These are phyloP conservation scores for Cercospora citrullina DNA, from an alignment of 2,329 filamentous ascomycete genomes.

Conservation along the genomic window DNA sequence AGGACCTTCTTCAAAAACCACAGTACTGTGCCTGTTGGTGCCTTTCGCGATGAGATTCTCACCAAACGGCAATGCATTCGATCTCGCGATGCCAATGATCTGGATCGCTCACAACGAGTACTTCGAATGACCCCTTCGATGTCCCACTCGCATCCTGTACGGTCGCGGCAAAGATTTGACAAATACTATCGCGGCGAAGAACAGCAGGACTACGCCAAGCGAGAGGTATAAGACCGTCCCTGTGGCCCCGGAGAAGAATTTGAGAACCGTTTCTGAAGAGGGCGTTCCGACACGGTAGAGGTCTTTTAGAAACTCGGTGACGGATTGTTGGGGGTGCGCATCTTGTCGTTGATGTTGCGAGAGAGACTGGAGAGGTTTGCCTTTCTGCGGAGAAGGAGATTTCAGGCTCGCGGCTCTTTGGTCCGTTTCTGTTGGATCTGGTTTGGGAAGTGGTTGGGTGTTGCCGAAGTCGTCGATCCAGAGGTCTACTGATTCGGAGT, in stretches of 20 bases:
- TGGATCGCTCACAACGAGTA: background rate
- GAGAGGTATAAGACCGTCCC: background rate
- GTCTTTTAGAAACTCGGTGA: background rate
- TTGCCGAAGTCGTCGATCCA: slow-evolving; percentile 21
- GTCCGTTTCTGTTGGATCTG: background rate
- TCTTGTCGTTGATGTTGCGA: background rate
- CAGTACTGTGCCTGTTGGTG: too few species aligned
- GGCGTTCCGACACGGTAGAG: background rate
- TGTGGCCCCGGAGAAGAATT: background rate
- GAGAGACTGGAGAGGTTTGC: background rate
- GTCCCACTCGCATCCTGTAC: background rate
- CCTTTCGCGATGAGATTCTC: too few species aligned
- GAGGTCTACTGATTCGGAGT: slow-evolving; percentile 4
- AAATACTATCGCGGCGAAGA: background rate
- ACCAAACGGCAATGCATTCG: too few species aligned
- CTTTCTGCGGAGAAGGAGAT: background rate
- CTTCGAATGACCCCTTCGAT: slow-evolving; percentile 1
- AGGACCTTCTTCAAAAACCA: too few species aligned
- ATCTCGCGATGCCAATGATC: too few species aligned
- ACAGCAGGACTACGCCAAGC: background rate
- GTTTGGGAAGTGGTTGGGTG: slow-evolving; percentile 4
- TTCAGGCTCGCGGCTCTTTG: background rate
- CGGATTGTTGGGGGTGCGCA: background rate
- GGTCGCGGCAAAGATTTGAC: background rate
- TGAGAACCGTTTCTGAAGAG: background rate